A percentile compares a stretch with the other conserved stretches of the same genome.
Evolutionary conservation across 1,139 yeast genomes (phyloP).

Genomic region (Diutina scorzettiae): DNA sequence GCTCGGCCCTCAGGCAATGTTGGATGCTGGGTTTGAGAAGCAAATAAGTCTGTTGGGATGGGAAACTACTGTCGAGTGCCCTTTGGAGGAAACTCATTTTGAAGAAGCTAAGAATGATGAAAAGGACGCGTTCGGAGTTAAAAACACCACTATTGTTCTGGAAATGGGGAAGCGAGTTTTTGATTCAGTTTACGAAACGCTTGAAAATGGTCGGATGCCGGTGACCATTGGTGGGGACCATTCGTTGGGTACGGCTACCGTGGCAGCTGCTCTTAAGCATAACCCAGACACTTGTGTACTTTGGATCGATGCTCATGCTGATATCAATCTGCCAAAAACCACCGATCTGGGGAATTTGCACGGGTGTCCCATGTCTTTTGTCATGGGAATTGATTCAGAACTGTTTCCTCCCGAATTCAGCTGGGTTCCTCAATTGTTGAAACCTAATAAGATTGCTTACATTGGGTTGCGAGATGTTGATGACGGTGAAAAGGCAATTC

Average conservation of each 20-base stretch:
- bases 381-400: constrained; percentile 62
- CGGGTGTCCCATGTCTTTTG: constrained; percentile 91
- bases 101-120: constrained; percentile 28
- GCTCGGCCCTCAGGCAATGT: constrained; percentile 75
- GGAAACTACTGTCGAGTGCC: constrained; percentile 45
- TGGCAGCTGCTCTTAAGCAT: constrained; percentile 66
- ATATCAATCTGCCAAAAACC: constrained; percentile 80
- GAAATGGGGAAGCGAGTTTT: constrained; percentile 57
- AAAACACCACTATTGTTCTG: constrained; percentile 69
- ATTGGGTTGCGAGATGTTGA: constrained; percentile 94
- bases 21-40: constrained; percentile 56
- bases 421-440: constrained; percentile 73
- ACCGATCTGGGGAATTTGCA: constrained; percentile 88
- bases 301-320: constrained; percentile 99
- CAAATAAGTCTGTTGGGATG: constrained; percentile 64
- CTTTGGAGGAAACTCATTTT: constrained; percentile 40
- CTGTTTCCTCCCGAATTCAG: constrained; percentile 54
- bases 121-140: constrained; percentile 44
- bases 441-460: constrained; percentile 68
- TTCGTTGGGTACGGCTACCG: constrained; percentile 90
- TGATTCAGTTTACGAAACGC: constrained; percentile 43
- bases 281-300: constrained; percentile 82
- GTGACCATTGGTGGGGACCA: constrained; percentile 95
- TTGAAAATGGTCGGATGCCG: constrained; percentile 46
- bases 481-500: constrained; percentile 64